Evolutionary conservation across 495 filamentous ascomycete genomes (phyloP), one percentile per base, ranked within the genome.

Genomic region (Jackrogersella multiformis): DNA sequence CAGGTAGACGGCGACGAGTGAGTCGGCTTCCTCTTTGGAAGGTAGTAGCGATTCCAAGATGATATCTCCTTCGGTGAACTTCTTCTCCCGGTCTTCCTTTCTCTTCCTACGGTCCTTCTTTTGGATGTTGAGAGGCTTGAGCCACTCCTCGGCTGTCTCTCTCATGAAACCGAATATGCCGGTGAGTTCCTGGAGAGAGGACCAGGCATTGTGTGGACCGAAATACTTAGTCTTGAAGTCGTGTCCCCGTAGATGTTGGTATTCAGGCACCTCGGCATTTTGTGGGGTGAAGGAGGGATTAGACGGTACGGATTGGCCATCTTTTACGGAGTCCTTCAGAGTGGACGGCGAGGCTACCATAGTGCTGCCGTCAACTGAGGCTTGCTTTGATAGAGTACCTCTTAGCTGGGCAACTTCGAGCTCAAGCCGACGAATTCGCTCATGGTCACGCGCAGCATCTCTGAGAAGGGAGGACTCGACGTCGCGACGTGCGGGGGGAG

Each of bases 221-320:
- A 78, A 79, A 64, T 82, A 84, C 48, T 80, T 78, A 5, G 78
- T 81, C 68, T 80, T 81, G 67, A 81, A 83, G 51, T 79, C 75
- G 49, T 70, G 61, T n/a, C 67, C 67, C 6, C 61, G 49, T 13
- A 70, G 16, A 13, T 65, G 67, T 39, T 76, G 72, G 39, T 63
- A 72, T 55, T 74, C 74, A 18, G 73, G 26, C 44, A 67, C 28
- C 2, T 68, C 75, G 12, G 35, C 7, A 32, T 70, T 73, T 24
- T 58, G 49, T 5, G 67, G 67, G 16, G 67, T 70, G 18, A 34
- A 63, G 38, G 54, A 53, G 16, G 65, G 64, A 77, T 70, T 55
- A 34, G 68, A 66, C 41, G 30, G 52, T 4, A 52, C 21, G 24
- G 64, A 63, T 36, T 69, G 69, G 24, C 56, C 62, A 9, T 73